These are phyloP conservation scores for Cladophialophora carrionii DNA, from an alignment of 2,329 filamentous ascomycete genomes.

Conservation along the genomic window DNA sequence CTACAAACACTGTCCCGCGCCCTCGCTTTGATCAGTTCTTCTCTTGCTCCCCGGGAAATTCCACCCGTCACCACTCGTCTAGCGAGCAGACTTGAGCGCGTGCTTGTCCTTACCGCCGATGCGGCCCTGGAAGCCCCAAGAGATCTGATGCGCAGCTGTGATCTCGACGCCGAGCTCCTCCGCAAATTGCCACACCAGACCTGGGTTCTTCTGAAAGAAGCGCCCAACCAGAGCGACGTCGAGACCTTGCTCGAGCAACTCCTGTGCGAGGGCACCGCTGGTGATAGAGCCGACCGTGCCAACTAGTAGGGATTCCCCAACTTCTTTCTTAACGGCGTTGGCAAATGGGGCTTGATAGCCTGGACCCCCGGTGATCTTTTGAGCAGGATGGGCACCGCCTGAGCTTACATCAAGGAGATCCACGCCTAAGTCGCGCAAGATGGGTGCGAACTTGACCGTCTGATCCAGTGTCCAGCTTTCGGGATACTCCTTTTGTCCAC, in stretches of 20 bases:
- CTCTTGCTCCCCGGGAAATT: background rate
- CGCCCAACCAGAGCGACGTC: slow-evolving; percentile 76
- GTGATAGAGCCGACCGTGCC: slow-evolving; percentile 76
- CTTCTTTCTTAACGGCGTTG: slow-evolving; percentile 69
- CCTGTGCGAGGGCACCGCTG: slow-evolving; percentile 68
- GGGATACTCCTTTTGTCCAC: slow-evolving; percentile 57
- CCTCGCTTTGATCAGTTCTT: background rate
- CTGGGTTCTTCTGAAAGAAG: slow-evolving; percentile 78
- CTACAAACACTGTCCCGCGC: background rate
- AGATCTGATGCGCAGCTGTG: slow-evolving; percentile 69
- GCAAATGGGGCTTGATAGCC: slow-evolving; percentile 77
- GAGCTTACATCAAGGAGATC: slow-evolving; percentile 83
- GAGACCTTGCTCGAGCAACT: slow-evolving; percentile 60
- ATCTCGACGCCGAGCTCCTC: slow-evolving; percentile 72
- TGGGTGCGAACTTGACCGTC: slow-evolving; percentile 64
- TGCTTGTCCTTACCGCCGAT: slow-evolving; percentile 24
- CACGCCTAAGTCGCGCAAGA: slow-evolving; percentile 72
- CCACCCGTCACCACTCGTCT: background rate
- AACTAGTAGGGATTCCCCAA: slow-evolving; percentile 72
- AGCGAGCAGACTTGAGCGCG: background rate
- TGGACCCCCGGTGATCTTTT: slow-evolving; percentile 54
- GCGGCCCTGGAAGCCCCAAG: slow-evolving; percentile 33
- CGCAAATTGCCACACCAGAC: slow-evolving; percentile 73
- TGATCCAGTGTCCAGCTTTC: slow-evolving; percentile 71
- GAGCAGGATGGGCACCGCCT: slow-evolving; percentile 57